Base-by-base conservation (phyloP, 23 red algal genomes). In the Cyanidium caldarium region DNA sequence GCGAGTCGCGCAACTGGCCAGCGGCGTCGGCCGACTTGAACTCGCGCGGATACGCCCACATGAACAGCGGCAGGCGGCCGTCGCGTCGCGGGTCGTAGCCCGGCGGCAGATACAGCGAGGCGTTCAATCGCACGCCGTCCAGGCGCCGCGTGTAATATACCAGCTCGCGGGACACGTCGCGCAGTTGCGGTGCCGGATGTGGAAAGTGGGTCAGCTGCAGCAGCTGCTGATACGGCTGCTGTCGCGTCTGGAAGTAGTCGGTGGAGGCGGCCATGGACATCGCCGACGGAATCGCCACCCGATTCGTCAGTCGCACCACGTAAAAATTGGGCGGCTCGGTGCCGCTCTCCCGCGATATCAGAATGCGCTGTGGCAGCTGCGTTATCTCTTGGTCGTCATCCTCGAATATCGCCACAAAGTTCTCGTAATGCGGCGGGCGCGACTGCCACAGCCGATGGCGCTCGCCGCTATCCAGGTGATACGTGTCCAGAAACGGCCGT, bases 11-110 rank as follows among this genome's bases (percentile, higher is more conserved):
- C 19, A 72, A 82, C 37, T 95, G 89, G 14, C 82, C 77, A 40
- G 89, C 89, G 67, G 73, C 79, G 1, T 77, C 68, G 1, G 69
- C 70, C n/a, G 74, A 81, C 38, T 75, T 69, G 42, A 80, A 95
- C 72, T 95, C 89, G 29, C 82, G 77, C 37, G 89, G 89, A 65
- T 95, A 95, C 46, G 89, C 89, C 89, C 89, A 95, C 33, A 95
- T 71, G 57, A 95, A 83, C 68, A 79, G 67, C 42, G 82, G 78
- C 16, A 86, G 42, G 13, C 77, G 82, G 36, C 78, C 82, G 42
- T 87, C 82, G 25, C 72, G 67, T 20, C 39, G 37, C 19, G 58
- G 19, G 33, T 86, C 79, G 46, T 87, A 95, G 14, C 79, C 83
- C 10, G 89, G 83, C 39, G 89, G 89, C 43, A 95, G 57, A 45